Percentiles rank a stretch among this genome's conserved stretches.
phyloP scores from a whole-genome alignment of 108 stramenopile genomes.

The Bacterosira constricta region DNA sequence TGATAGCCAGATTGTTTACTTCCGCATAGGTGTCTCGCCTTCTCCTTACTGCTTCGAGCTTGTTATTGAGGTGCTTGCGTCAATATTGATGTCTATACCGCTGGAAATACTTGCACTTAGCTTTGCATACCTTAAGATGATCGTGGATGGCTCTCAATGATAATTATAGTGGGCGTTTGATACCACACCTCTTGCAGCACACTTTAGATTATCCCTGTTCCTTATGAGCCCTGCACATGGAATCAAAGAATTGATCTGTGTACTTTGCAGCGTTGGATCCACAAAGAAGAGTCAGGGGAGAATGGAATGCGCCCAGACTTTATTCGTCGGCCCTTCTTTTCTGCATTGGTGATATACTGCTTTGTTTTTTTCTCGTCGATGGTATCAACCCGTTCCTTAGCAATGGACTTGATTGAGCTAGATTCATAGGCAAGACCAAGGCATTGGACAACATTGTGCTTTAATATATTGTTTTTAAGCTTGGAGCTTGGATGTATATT shows the following conservation, averaged over 20 bases:
- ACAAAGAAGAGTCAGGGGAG: conserved; percentile 6
- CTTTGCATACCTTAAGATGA: not conserved
- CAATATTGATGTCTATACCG: not conserved
- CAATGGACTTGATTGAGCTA: no score
- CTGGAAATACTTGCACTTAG: conserved; percentile 4
- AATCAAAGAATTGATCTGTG: conserved; percentile 4
- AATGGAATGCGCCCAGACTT: conserved; percentile 12
- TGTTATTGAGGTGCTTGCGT: not conserved
- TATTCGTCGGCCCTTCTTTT: conserved; percentile 7
- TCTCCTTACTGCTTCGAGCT: not conserved
- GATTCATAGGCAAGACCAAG: not conserved
- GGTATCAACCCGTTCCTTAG: no score
- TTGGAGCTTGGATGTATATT: not conserved
- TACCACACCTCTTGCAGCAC: not conserved
- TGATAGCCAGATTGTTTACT: not conserved
- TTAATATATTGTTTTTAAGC: not conserved
- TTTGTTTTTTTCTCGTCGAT: no score
- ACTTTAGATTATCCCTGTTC: conserved; percentile 18
- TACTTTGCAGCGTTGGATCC: conserved; percentile 14
- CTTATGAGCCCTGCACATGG: not conserved
- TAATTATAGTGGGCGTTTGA: conserved; percentile 1
- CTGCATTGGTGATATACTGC: no score
- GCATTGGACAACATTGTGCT: not conserved
- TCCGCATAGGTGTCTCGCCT: not conserved
- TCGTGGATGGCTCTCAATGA: not conserved